Conservation (phyloP, 176 grass and related monocot genomes). For the Bonia amplexicaulis region DNA sequence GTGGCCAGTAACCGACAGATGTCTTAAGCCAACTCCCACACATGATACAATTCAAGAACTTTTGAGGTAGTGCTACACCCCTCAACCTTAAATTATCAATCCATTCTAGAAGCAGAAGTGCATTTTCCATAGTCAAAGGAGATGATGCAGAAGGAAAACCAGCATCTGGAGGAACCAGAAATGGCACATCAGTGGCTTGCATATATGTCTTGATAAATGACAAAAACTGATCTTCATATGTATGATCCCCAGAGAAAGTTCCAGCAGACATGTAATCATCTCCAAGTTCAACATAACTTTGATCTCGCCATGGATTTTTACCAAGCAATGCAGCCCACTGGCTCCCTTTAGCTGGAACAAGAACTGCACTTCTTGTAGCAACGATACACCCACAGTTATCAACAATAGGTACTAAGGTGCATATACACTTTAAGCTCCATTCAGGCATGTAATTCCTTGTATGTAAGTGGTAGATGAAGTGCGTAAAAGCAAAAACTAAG, state of each 20-base stretch:
- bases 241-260: not conserved
- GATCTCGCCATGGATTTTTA: constrained; percentile 30
- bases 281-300: constrained; percentile 31
- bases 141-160: constrained; percentile 7
- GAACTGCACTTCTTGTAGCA: not conserved
- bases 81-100: not conserved
- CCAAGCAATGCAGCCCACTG: constrained; percentile 38
- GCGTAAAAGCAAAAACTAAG: constrained; percentile 19
- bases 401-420: constrained; percentile 13
- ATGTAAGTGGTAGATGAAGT: constrained; percentile 29
- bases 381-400: constrained; percentile 19
- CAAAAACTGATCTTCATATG: constrained; percentile 10
- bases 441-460: constrained; percentile 15
- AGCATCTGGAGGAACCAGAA: constrained; percentile 35
- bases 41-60: constrained; percentile 27
- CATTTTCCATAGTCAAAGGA: constrained; percentile 20
- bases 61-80: not conserved
- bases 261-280: constrained; percentile 18
- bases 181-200: constrained; percentile 16
- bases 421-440: constrained; percentile 1
- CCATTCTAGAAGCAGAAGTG: constrained; percentile 40
- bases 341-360: constrained; percentile 29
- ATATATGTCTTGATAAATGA: constrained; percentile 23
- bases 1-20: constrained; percentile 6
- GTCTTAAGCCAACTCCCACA: constrained; percentile 42